A percentile compares a stretch with the other conserved stretches of the same genome.
phyloP scores from a whole-genome alignment of 441 rosid species.

The Breynia disticha region DNA sequence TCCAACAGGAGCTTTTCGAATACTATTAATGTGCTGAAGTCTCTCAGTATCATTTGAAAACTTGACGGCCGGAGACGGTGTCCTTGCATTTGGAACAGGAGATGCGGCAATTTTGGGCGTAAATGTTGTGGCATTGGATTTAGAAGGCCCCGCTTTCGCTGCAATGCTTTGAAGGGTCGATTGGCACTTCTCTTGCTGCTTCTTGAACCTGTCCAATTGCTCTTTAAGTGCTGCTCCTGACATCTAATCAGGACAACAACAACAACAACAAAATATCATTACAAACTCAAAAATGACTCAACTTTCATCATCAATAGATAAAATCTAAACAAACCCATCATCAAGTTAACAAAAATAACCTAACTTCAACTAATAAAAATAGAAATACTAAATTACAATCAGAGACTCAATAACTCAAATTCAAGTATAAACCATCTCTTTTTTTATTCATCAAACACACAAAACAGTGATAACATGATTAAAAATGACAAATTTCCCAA shows the following conservation, averaged over 20 bases:
- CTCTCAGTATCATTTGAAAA: slow-evolving; percentile 78
- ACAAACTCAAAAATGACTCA: too few species aligned
- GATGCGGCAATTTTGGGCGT: slow-evolving; percentile 26
- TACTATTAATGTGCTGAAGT: slow-evolving; percentile 54
- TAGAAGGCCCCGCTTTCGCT: slow-evolving; percentile 35
- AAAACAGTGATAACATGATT: too few species aligned
- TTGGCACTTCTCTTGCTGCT: slow-evolving; percentile 68
- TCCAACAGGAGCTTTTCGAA: slow-evolving; percentile 72
- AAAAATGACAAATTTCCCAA: too few species aligned
- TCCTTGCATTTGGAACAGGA: slow-evolving; percentile 25
- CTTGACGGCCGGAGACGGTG: slow-evolving; percentile 43
- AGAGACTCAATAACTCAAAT: too few species aligned
- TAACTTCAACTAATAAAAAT: too few species aligned
- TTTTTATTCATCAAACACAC: too few species aligned
- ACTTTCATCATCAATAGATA: too few species aligned
- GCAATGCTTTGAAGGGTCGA: slow-evolving; percentile 48
- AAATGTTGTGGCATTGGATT: slow-evolving; percentile 12
- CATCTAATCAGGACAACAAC: slow-evolving; percentile 33
- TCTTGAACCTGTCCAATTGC: slow-evolving; percentile 47
- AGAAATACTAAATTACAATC: too few species aligned
- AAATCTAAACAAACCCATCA: too few species aligned
- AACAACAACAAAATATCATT: too few species aligned
- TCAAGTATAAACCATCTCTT: too few species aligned
- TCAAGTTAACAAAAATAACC: too few species aligned
- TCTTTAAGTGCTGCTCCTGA: slow-evolving; percentile 31